Evolutionary conservation across 1,139 yeast genomes (phyloP), one percentile per base, ranked within the genome.

Genomic region (Debaryomycetaceae sp.): DNA sequence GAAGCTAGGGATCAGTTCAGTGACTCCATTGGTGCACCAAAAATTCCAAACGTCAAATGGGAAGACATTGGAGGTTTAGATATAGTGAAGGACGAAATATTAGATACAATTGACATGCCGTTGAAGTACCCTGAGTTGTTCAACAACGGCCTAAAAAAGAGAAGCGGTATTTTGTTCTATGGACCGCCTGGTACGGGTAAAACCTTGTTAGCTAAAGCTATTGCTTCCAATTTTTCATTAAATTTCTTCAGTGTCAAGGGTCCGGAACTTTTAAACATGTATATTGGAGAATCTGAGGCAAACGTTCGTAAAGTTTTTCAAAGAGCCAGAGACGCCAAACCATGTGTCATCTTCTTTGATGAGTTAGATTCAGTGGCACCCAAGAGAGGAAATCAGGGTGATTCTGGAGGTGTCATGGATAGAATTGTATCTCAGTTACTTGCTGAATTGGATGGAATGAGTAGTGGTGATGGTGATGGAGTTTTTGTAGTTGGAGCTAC

Each of bases 141-240:
- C 65, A 79, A 82, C 44, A 83, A 84, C 45, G 98, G 98, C 1
- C 80, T 93, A 59, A 91, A 93, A 63, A 91, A 93, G 62, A 76
- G 98, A 63, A 86, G 96, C 60, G 99, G 99, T 46, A 87, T 93
- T 36, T 68, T 93, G 51, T 90, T 93, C 60, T 93, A 93, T 65
- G 99, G 99, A 0, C 98, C 98, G 0, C 99, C 99, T 0, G 99
- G 99, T 24, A 93, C 98, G 0, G 99, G 99, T 55, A 93, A 93
- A 60, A 93, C 99, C 0, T 72, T 93, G 38, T 73, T 93, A 48
- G 98, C 98, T 8, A 93, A 93, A 62, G 98, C 98, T 0, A 93
- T 93, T 57, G 98, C 98, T 1, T 88, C 97, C 1, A 89, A 91
- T 52, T 93, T 91, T 59, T 87, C 97, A 4, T 75, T 93, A 52